Base-by-base conservation (phyloP, 768 basidiomycete species). In the Kwoniella europaea region DNA sequence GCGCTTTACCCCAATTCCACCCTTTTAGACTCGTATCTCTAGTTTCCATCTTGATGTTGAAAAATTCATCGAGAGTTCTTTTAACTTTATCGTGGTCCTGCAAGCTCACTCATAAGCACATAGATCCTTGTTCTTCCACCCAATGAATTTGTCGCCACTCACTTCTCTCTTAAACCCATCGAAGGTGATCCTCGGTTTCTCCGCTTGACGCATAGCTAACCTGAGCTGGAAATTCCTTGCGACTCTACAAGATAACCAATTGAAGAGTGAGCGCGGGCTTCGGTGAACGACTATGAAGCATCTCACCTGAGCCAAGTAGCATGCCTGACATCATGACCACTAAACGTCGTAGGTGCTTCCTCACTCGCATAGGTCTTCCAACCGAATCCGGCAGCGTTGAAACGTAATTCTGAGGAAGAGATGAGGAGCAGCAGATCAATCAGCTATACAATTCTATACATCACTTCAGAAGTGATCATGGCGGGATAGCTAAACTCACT, bases 1-100 rank as follows among this genome's bases (percentile, higher is more conserved):
- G 93, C 2, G 93, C 92, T 41, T 91, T 88, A 4, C 97, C 97
- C 97, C 97, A 98, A 82, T 99, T 98, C 94, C 94, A 98, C 0
- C 97, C 97, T 81, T 92, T 94, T 82, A 95, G 89, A 13, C 92
- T 90, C 18, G 90, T 87, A 74, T 99, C 97, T 82, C 90, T 90
- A 4, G 87, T 88, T 82, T 98, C 97, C 24, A 98, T 86, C 3
- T 91, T 89, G 68, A 96, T 86, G 54, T 88, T 88, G 85, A 94
- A 98, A 84, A 94, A 89, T 71, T 91, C 92, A 84, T 96, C 95
- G 74, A 97, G 84, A 54, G 95, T 82, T 62, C 87, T 85, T 4
- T 90, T 86, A n/a, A 98, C 81, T 72, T 90, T 91, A 69, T 98
- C 97, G 68, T 93, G 91, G 83, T 99, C 96, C 93, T 97, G 77